Conservation (phyloP, 1,284 basidiomycete species). For the Leccinum pseudoinsigne region DNA sequence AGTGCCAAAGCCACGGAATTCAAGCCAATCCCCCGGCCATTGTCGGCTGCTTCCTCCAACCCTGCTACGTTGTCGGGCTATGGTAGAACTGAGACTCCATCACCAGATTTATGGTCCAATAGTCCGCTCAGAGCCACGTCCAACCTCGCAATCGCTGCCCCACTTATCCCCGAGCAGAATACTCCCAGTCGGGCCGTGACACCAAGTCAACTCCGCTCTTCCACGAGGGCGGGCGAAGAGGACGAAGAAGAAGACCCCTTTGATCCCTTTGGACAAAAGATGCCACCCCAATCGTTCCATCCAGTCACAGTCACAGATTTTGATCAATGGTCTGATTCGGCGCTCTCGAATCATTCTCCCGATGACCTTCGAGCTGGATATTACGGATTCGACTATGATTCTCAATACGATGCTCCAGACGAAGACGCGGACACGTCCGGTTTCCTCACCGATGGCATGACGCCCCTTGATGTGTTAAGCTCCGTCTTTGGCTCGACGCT, state of each 20-base stretch:
- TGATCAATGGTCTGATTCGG: constrained; percentile 60
- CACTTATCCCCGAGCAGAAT: constrained; percentile 74
- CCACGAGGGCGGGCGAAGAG: constrained; percentile 53
- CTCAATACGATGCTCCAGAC: constrained; percentile 38
- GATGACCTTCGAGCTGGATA: constrained; percentile 42
- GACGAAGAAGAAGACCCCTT: constrained; percentile 74
- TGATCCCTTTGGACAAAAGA: constrained; percentile 63
- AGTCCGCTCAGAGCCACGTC: constrained; percentile 72
- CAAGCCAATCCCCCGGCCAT: constrained; percentile 68
- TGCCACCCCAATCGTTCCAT: constrained; percentile 55
- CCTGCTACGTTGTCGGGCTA: constrained; percentile 54
- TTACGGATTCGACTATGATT: constrained; percentile 38
- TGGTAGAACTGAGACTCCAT: constrained; percentile 66
- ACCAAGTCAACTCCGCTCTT: constrained; percentile 56
- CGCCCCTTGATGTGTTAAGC: constrained; percentile 93
- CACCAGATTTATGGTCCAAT: constrained; percentile 81
- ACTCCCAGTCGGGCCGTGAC: constrained; percentile 46
- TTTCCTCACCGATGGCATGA: constrained; percentile 83
- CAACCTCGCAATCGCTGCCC: constrained; percentile 87
- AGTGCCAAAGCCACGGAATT: constrained; percentile 71
- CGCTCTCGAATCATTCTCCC: constrained; percentile 41
- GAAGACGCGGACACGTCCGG: constrained; percentile 55
- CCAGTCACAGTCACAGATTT: constrained; percentile 62
- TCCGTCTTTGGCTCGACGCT: constrained; percentile 91
- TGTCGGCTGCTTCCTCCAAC: constrained; percentile 70